A percentile compares a stretch with the other conserved stretches of the same genome.
phyloP scores from a whole-genome alignment of 129 eudicot species.

The Flaveria robusta region DNA sequence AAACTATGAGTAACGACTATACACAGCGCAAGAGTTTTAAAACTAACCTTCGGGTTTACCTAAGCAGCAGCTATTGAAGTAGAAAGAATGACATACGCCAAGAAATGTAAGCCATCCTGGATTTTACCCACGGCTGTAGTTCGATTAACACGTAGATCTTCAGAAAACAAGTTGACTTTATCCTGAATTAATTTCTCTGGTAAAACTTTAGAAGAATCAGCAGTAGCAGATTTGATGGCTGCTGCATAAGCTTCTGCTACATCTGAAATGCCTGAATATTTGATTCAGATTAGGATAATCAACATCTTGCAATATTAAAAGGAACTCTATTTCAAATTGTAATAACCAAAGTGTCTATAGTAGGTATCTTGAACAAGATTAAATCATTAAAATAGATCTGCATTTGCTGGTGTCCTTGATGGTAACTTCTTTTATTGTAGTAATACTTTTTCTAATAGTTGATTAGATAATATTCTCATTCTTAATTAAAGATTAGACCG shows the following conservation, averaged over 20 bases:
- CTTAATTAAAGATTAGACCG: neutral
- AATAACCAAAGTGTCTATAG: constrained; percentile 6
- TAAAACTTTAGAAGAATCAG: constrained; percentile 51
- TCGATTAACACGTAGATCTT: constrained; percentile 57
- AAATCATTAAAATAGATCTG: neutral
- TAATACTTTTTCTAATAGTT: neutral
- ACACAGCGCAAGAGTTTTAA: constrained; percentile 37
- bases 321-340: neutral
- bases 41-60: constrained; percentile 28
- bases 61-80: constrained; percentile 72
- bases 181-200: constrained; percentile 64
- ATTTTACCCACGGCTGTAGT: constrained; percentile 70
- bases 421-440: neutral
- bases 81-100: constrained; percentile 68
- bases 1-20: constrained; percentile 32
- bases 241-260: constrained; percentile 84
- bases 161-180: constrained; percentile 56
- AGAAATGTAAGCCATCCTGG: constrained; percentile 78
- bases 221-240: constrained; percentile 59
- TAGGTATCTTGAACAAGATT: neutral
- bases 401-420: too few species aligned
- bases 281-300: neutral
- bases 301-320: neutral
- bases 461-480: neutral
- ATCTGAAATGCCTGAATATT: constrained; percentile 81